phyloP scores from a whole-genome alignment of 768 basidiomycete genomes.

The Hypholoma sublateritium region DNA sequence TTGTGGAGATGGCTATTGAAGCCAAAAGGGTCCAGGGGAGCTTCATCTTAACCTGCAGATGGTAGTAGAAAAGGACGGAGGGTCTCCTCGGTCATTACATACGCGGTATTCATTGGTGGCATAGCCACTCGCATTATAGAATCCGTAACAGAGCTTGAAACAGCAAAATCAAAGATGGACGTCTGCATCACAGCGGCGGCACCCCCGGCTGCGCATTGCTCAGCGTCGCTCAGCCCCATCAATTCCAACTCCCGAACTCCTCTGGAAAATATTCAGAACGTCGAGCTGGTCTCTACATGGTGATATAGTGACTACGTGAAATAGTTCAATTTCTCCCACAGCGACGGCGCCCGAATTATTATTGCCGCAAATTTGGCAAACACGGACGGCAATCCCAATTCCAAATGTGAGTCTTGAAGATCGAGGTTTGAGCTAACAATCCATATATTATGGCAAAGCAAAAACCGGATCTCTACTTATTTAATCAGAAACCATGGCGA shows the following conservation, averaged over 20 bases:
- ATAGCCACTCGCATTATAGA: slow-evolving; percentile 9
- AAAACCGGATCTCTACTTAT: neutral
- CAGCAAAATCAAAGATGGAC: slow-evolving; percentile 7
- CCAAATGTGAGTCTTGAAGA: neutral
- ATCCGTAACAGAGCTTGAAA: slow-evolving; percentile 5
- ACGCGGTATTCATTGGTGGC: neutral
- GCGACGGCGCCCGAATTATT: too few relatives aligned
- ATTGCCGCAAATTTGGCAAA: too few relatives aligned
- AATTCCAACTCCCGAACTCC: too few relatives aligned
- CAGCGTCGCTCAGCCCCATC: neutral
- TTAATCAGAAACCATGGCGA: neutral
- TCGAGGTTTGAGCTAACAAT: neutral
- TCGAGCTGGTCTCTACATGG: too few relatives aligned
- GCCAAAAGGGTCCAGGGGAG: slow-evolving; percentile 23
- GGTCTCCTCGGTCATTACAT: neutral
- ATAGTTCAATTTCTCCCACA: too few relatives aligned
- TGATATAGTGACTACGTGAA: too few relatives aligned
- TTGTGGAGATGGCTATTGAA: slow-evolving; percentile 15
- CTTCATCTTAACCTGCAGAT: slow-evolving; percentile 25
- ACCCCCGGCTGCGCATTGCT: neutral
- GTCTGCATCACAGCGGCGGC: slow-evolving; percentile 1
- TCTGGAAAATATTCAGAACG: too few relatives aligned
- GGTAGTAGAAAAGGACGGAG: slow-evolving; percentile 4
- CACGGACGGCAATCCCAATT: neutral
- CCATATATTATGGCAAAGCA: too few relatives aligned